Base-by-base conservation (phyloP, 1,284 basidiomycete species). In the Neotropicomus parvogracilis region DNA sequence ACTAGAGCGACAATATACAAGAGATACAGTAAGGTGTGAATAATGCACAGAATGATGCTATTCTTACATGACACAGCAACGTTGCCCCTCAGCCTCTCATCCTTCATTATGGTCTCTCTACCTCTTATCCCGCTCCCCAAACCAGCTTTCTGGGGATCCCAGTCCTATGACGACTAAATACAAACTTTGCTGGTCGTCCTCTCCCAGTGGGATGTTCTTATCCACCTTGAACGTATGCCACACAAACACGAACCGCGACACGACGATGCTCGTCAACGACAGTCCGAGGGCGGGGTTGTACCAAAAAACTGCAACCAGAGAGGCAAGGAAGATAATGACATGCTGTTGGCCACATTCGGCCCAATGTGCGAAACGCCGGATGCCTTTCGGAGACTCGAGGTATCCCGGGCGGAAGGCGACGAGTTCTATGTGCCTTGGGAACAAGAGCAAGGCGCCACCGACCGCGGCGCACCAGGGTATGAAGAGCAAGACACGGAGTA, bases 381-480 rank as follows among this genome's bases (percentile, higher is more conserved):
- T 62, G 12, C 70, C 72, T 35, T 49, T 57, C 6, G 66, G 64
- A 33, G 69, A 59, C 3, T 65, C 50, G 40, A 73, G 44, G 54
- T 72, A 74, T 17, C 75, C 74, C 3, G 66, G 37, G 19, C 56
- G 48, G 54, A 78, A 77, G 5, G 71, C 60, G 50, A 77, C 56
- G 32, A 45, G 34, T 28, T 73, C 72, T 35, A 74, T 61, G 44
- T 68, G 52, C 17, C 55, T 51, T 2, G 76, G 77, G 42, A 62
- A 71, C 33, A 76, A 56, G 13, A 75, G 50, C 41, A 77, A 65
- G 20, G 69, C 57, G 6, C 66, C 73, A 37, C 77, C 76, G 34
- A 78, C 75, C 24, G 66, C 62, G 27, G 68, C 58, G 45, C 74
- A 77, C 77, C 77, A 78, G 12, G 76, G 75, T 8, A 76, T 41